Evolutionary conservation across 768 basidiomycete species (phyloP), one percentile per base, ranked within the genome.

Genomic region (Tricholoma matsutake): DNA sequence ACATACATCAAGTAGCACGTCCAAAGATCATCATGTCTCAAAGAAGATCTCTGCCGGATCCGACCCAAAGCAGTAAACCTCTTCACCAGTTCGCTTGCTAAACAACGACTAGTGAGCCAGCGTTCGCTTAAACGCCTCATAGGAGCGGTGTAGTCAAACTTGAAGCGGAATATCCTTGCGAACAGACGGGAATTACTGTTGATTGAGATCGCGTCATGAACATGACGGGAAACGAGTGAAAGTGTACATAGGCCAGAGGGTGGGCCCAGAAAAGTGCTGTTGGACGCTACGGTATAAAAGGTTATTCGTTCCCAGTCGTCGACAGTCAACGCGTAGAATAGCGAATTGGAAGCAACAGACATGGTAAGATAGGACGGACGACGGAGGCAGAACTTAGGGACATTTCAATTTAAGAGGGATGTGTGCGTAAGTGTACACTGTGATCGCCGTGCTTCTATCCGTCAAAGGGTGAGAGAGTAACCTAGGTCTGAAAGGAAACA

Each of bases 1-100:
- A 68, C 73, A 43, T 58, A 75, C 82, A 86, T 83, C 35, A 85
- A 59, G 62, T 81, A 84, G 10, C 73, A 78, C 16, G 76, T 79
- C 85, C 85, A 86, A 14, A 86, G 71, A 63, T 83, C 83, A 54
- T 81, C 75, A 31, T 58, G 54, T 28, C 61, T 56, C 29, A 70
- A 67, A 3, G 59, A 53, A 20, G 56, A 53, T 55, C 61, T 65
- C 8, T 56, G 60, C 55, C 77, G 76, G 59, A 86, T 78, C 58
- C 79, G 77, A 47, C 71, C 71, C 29, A 86, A 65, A 4, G 76
- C 73, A 25, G 52, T 41, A 65, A 75, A 81, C 18, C 82, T 77
- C 56, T 76, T 73, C 51, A 73, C 71, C 59, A 85, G 70, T 68
- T 85, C 84, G 18, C 54, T 63, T 9, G 81, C 75, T 7, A 83